Evolutionary conservation across 106 monocot genomes (phyloP).

Genomic region (Acanthochlamys bracteata): DNA sequence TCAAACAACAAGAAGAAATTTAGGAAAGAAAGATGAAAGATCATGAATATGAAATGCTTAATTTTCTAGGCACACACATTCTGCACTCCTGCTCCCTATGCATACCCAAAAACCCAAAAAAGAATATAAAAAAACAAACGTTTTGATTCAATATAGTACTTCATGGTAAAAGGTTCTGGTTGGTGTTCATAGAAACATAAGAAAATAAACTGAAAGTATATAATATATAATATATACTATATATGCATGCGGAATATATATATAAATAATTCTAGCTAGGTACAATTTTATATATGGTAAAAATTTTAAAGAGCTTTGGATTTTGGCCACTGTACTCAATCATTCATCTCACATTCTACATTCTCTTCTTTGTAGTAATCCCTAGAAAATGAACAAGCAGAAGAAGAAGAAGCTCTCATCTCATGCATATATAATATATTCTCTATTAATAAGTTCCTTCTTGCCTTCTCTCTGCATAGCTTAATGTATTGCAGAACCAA

Average conservation of each 20-base stretch:
- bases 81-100: constrained; percentile 1
- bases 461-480: too few species aligned
- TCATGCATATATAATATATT: too few species aligned
- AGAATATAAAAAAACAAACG: too few species aligned
- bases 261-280: too few species aligned
- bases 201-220: too few species aligned
- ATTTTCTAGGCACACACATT: background rate
- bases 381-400: background rate
- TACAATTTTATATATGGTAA: background rate
- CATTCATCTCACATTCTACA: background rate
- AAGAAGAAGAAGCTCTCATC: background rate
- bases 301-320: background rate
- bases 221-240: too few species aligned
- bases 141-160: background rate
- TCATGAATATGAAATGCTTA: background rate
- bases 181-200: too few species aligned
- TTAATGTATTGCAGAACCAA: too few species aligned
- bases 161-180: background rate
- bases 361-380: background rate
- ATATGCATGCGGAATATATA: too few species aligned
- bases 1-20: background rate
- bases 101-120: background rate
- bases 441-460: too few species aligned
- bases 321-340: background rate
- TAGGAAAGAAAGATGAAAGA: background rate